phyloP scores from a whole-genome alignment of 2,329 filamentous ascomycete species.

The Ciborinia camelliae region DNA sequence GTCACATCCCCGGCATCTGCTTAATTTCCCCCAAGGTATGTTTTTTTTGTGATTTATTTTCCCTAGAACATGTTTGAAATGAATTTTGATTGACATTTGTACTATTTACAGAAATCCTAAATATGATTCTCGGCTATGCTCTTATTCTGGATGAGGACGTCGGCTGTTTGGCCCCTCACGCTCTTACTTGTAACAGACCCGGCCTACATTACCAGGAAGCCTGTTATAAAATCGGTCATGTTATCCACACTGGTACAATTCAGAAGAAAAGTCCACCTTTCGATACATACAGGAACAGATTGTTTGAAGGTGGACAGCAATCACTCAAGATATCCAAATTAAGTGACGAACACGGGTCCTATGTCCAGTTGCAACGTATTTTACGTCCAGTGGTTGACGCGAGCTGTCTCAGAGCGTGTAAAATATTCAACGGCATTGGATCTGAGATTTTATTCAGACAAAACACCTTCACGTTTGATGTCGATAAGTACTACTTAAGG shows the following conservation, averaged over 20 bases:
- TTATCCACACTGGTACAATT: background rate
- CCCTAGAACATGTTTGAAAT: too few species aligned
- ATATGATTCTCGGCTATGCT: background rate
- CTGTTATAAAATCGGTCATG: background rate
- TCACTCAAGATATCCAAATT: background rate
- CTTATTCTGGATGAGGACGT: background rate
- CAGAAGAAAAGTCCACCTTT: too few species aligned
- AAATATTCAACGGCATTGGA: background rate
- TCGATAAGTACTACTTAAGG: too few species aligned
- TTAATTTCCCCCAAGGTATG: background rate
- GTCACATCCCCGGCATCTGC: background rate
- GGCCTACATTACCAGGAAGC: background rate
- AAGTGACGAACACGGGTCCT: background rate
- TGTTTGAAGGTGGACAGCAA: background rate
- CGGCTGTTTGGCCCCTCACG: background rate
- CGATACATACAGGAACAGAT: background rate
- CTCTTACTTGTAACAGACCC: background rate
- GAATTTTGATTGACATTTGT: background rate
- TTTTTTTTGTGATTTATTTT: too few species aligned
- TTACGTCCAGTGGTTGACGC: background rate
- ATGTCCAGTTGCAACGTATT: background rate
- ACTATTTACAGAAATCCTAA: background rate
- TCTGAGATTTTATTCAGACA: background rate
- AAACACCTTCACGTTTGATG: background rate
- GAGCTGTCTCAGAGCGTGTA: background rate